phyloP scores from a whole-genome alignment of 192 early-diverging fungal genomes.

The Mortierella claussenii region DNA sequence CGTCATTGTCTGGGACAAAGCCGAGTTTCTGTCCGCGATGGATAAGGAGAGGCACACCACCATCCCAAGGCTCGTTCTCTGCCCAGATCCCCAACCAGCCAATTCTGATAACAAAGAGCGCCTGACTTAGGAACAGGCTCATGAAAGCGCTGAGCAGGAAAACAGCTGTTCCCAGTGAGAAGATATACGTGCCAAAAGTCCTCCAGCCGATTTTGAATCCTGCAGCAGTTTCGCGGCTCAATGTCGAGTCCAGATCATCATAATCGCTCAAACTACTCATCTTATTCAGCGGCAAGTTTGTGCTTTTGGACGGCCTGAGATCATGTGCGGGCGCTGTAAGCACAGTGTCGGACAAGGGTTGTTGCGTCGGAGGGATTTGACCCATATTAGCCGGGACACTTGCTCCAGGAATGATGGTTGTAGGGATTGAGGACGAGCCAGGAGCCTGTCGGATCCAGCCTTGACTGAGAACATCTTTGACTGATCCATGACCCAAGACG shows the following conservation, averaged over 20 bases:
- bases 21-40: background rate
- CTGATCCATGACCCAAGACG: slow-evolving; percentile 39
- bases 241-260: slow-evolving; percentile 50
- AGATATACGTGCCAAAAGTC: slow-evolving; percentile 39
- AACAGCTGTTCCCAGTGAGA: slow-evolving; percentile 23
- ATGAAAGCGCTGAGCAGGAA: slow-evolving; percentile 33
- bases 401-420: slow-evolving; percentile 43
- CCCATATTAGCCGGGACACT: slow-evolving; percentile 45
- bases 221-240: slow-evolving; percentile 50
- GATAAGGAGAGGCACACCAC: slow-evolving; percentile 25
- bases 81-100: slow-evolving; percentile 50
- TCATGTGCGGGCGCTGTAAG: slow-evolving; percentile 16
- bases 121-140: slow-evolving; percentile 40
- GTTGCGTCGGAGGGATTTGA: slow-evolving; percentile 22
- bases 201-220: slow-evolving; percentile 44
- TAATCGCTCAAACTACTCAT: slow-evolving; percentile 44
- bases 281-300: slow-evolving; percentile 42
- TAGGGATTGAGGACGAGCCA: slow-evolving; percentile 34
- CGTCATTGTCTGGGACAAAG: background rate
- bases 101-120: slow-evolving; percentile 38
- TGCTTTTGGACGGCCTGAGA: slow-evolving; percentile 31
- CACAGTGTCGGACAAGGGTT: background rate
- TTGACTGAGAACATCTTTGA: slow-evolving; percentile 39
- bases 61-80: slow-evolving; percentile 33
- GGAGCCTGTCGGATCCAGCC: slow-evolving; percentile 52